A percentile compares a stretch with the other conserved stretches of the same genome.
These are phyloP conservation scores for Syncephalastrum racemosum DNA, from an alignment of 371 early-diverging fungal species.

Conservation along the genomic window DNA sequence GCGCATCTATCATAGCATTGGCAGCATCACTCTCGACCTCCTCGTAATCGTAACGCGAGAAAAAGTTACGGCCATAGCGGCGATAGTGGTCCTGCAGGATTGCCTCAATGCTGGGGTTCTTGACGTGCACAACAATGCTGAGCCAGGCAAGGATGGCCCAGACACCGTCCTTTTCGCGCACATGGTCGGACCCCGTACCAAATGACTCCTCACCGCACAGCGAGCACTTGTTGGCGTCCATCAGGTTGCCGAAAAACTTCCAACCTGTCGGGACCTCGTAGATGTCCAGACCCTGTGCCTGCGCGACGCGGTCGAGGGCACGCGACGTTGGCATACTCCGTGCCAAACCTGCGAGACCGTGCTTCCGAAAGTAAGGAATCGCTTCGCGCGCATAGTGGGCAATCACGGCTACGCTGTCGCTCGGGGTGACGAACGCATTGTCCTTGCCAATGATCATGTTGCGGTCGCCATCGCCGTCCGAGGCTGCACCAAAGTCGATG, in stretches of 20 bases:
- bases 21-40: conserved; percentile 88
- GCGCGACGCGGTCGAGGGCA: conserved; percentile 90
- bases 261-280: conserved; percentile 95
- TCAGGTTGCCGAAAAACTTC: conserved; percentile 98
- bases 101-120: conserved; percentile 67
- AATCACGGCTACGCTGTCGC: conserved; percentile 96
- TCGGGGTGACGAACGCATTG: conserved; percentile 93
- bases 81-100: conserved; percentile 80
- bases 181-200: conserved; percentile 97
- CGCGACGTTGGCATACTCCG: conserved; percentile 95
- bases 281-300: conserved; percentile 71
- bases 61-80: conserved; percentile 95
- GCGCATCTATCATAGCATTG: conserved; percentile 72
- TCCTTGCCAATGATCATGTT: conserved; percentile 94
- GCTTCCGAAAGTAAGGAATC: conserved; percentile 91
- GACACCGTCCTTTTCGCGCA: conserved; percentile 98
- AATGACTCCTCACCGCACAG: conserved; percentile 98
- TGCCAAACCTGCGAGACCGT: conserved; percentile 89
- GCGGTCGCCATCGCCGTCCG: conserved; percentile 92
- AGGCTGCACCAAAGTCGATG: conserved; percentile 92
- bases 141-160: conserved; percentile 98
- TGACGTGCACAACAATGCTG: conserved; percentile 83
- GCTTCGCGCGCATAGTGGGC: conserved; percentile 81
- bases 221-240: conserved; percentile 94
- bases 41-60: conserved; percentile 96